Percentiles rank a stretch among this genome's conserved stretches.
Conservation (phyloP, 352 stramenopile genomes). For the Globisporangium nagaii region DNA sequence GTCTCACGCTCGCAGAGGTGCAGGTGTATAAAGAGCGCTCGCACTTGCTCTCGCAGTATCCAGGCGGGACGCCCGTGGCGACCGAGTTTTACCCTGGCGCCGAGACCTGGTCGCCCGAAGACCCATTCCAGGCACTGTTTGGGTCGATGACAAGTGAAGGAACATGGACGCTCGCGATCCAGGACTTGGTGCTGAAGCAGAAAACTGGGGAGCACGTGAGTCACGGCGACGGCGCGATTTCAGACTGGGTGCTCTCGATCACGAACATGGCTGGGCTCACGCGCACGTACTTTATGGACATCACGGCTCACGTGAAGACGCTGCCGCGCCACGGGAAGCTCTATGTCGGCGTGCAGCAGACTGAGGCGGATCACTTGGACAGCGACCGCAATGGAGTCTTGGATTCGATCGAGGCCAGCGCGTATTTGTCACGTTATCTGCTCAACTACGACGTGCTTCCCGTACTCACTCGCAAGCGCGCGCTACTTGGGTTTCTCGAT, state of each 20-base stretch:
- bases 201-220: conserved; percentile 3
- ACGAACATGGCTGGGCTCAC: conserved; percentile 58
- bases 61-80: conserved; percentile 42
- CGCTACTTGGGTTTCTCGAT: conserved; percentile 42
- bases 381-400: conserved; percentile 48
- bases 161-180: conserved; percentile 51
- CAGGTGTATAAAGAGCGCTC: conserved; percentile 57
- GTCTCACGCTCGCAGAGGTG: conserved; percentile 68
- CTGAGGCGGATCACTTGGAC: conserved; percentile 61
- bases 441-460: conserved; percentile 42
- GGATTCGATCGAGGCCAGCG: conserved; percentile 45
- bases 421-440: conserved; percentile 47
- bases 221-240: conserved; percentile 49
- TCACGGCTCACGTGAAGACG: conserved; percentile 48
- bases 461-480: conserved; percentile 24
- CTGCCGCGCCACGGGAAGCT: conserved; percentile 70
- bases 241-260: conserved; percentile 64
- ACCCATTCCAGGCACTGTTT: conserved; percentile 52
- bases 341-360: conserved; percentile 43
- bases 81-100: conserved; percentile 37
- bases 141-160: conserved; percentile 41
- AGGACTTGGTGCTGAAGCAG: conserved; percentile 22
- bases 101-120: conserved; percentile 56
- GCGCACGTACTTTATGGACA: conserved; percentile 59
- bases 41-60: conserved; percentile 55